These are phyloP conservation scores for Panicum hallii DNA, from an alignment of 202 grass and related monocot species.

Conservation along the genomic window DNA sequence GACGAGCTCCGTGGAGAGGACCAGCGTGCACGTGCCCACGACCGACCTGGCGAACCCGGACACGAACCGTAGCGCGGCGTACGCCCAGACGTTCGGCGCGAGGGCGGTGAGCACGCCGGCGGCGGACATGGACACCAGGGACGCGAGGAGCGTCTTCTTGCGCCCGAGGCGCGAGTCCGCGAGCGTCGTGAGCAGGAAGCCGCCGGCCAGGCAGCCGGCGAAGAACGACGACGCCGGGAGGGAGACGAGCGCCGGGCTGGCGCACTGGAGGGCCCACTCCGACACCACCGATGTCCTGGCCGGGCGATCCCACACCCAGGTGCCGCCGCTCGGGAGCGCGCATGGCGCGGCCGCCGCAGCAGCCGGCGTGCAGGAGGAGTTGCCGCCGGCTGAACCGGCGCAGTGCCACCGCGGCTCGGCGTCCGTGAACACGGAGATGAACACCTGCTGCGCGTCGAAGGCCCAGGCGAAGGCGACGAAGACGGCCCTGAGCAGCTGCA, in stretches of 20 bases:
- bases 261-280: constrained; percentile 76
- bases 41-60: constrained; percentile 65
- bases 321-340: constrained; percentile 42
- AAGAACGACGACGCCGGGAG: constrained; percentile 83
- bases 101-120: constrained; percentile 52
- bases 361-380: constrained; percentile 19
- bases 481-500: constrained; percentile 58
- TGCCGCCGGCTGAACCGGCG: neutral
- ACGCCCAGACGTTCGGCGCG: constrained; percentile 73
- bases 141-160: constrained; percentile 68
- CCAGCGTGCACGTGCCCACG: constrained; percentile 55
- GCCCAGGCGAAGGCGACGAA: constrained; percentile 62
- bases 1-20: constrained; percentile 70
- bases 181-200: constrained; percentile 69
- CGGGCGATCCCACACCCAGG: constrained; percentile 73
- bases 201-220: constrained; percentile 69
- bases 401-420: constrained; percentile 70
- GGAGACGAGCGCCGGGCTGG: constrained; percentile 59
- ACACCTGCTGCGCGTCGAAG: constrained; percentile 79
- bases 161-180: constrained; percentile 73
- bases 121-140: constrained; percentile 63
- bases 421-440: constrained; percentile 82
- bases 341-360: constrained; percentile 45
- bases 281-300: constrained; percentile 59
- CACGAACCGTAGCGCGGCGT: constrained; percentile 60